phyloP scores from a whole-genome alignment of 495 filamentous ascomycete species.

The Choiromyces venosus region DNA sequence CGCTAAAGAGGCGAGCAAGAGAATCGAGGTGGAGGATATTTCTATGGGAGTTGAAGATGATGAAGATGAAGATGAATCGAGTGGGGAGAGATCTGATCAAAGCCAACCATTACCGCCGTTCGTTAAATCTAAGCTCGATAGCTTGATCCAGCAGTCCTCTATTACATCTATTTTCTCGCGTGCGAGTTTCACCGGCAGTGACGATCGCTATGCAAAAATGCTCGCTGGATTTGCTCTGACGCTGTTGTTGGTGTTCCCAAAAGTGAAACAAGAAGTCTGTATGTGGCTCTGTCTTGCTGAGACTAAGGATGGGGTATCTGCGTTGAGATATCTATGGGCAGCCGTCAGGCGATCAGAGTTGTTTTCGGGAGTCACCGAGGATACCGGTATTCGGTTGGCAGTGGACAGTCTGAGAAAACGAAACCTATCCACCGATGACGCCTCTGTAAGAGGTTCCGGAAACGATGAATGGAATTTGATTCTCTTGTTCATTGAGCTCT shows the following conservation, averaged over 20 bases:
- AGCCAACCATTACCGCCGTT: constrained; percentile 51
- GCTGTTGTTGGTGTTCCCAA: constrained; percentile 78
- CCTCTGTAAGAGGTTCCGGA: constrained; percentile 32
- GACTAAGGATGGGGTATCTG: constrained; percentile 58
- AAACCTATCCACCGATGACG: constrained; percentile 8
- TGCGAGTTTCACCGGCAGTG: constrained; percentile 42
- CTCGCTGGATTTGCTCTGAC: constrained; percentile 84
- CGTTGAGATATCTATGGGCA: constrained; percentile 86
- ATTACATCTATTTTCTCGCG: constrained; percentile 42
- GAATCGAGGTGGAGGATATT: constrained; percentile 52
- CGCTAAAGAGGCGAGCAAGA: constrained; percentile 53
- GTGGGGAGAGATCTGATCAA: constrained; percentile 8
- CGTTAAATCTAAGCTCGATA: constrained; percentile 55
- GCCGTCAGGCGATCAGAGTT: constrained; percentile 61
- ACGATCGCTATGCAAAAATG: constrained; percentile 56
- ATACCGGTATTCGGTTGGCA: constrained; percentile 52
- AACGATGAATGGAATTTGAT: constrained; percentile 83
- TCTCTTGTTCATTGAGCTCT: constrained; percentile 87
- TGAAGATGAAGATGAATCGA: constrained; percentile 33
- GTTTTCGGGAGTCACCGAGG: constrained; percentile 59
- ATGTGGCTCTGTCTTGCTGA: constrained; percentile 91
- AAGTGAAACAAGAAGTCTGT: constrained; percentile 77
- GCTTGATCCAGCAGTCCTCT: constrained; percentile 57
- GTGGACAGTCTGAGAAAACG: constrained; percentile 53
- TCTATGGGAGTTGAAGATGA: constrained; percentile 39